These are phyloP conservation scores for Lachnellula hyalina DNA, from an alignment of 2,329 filamentous ascomycete genomes.

Conservation along the genomic window DNA sequence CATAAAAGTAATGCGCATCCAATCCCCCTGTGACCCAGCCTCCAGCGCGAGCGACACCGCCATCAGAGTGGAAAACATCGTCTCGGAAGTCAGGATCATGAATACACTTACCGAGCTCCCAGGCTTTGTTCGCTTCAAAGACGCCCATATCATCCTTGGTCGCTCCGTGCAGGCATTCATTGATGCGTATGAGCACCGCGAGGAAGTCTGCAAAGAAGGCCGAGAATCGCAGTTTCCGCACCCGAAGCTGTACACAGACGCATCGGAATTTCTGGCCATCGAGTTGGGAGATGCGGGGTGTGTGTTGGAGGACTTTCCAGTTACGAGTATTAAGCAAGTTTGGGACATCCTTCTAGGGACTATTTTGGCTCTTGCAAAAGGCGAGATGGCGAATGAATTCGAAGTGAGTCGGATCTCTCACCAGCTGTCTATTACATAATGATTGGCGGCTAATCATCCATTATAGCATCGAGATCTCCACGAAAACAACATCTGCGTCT, in stretches of 20 bases:
- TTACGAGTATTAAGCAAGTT: constrained; percentile 45
- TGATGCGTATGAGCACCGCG: constrained; percentile 54
- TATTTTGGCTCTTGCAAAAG: constrained; percentile 54
- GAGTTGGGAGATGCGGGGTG: constrained; percentile 59
- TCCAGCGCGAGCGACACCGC: constrained; percentile 19
- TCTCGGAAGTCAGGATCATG: constrained; percentile 57
- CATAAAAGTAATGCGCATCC: constrained; percentile 58
- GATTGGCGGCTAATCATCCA: too few species aligned
- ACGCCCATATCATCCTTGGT: constrained; percentile 54
- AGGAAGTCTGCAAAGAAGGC: constrained; percentile 32
- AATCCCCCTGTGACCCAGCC: constrained; percentile 23
- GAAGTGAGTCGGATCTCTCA: constrained; percentile 41
- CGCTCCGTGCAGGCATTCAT: constrained; percentile 48
- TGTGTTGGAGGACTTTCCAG: constrained; percentile 53
- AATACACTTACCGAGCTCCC: constrained; percentile 60
- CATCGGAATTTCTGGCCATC: constrained; percentile 54
- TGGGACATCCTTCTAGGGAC: constrained; percentile 61
- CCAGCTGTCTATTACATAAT: too few species aligned
- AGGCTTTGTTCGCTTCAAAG: constrained; percentile 62
- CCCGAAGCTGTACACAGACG: constrained; percentile 53
- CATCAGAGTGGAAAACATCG: constrained; percentile 40
- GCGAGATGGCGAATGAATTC: constrained; percentile 53
- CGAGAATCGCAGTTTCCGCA: constrained; percentile 53
- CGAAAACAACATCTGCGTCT: constrained; percentile 58
- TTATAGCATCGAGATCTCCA: constrained; percentile 64